Evolutionary conservation across 805 yeast genomes (phyloP), one percentile per base, ranked within the genome.

Genomic region (Saturnispora dispora): DNA sequence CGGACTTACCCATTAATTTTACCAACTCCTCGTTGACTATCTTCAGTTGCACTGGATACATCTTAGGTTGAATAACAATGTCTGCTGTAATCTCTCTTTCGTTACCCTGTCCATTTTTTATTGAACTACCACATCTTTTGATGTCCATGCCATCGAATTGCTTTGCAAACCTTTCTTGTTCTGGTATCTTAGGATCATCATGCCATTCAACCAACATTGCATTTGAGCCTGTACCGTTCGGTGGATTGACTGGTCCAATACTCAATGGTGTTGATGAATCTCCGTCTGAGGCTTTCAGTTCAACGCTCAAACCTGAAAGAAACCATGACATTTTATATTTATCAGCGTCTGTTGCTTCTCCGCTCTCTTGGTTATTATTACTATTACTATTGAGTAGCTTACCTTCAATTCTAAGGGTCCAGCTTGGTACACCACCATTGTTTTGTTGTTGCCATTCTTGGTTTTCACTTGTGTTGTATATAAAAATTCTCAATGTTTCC

Each of bases 341-440:
- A 9, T 73, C 70, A 48, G 72, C 75, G 7, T 63, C 63, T 59
- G 64, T 67, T 56, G 76, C 70, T 18, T 18, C 15, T 30, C 15
- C 5, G 2, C 10, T 30, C 15, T 11, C 15, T 11, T 30, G 13
- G 1, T 37, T 20, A 37, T 18, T 37, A 10, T 37, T 13, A 9
- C 8, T 1, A 11, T 5, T 8, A 20, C 22, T 18, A 20, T 37
- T 18, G 5, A 90, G 69, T 23, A 88, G 69, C 53, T 90, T 73
- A 13, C 99, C 99, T 67, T 93, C 98, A 25, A 93, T 77, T 52
- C 95, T 75, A 57, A 91, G 74, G 1, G 93, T 85, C 97, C 97
- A 91, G 1, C 78, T 64, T 3, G 87, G 76, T 3, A 59, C 63
- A 44, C 55, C 44, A 52, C 60, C 44, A 52, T 63, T 47, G 51